Evolutionary conservation across 768 basidiomycete genomes (phyloP), one percentile per base, ranked within the genome.

Genomic region (Boletales sp.): DNA sequence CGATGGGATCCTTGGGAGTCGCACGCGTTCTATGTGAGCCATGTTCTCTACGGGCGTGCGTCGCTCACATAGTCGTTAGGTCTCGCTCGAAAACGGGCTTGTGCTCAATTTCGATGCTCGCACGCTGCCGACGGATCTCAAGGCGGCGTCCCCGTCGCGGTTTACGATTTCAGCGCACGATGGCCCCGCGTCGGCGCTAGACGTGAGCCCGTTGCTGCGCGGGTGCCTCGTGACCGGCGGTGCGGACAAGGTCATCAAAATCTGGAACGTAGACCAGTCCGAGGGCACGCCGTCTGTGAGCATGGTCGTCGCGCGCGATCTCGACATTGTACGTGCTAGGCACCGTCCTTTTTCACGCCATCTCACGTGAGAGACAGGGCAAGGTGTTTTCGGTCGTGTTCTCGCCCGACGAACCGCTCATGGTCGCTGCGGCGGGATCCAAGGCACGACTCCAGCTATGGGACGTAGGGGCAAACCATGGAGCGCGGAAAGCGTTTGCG

Each of bases 1-100:
- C 72, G 85, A 55, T 99, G 96, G 95, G 95, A 99, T 70, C 94
- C 94, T 44, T 96, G 91, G 90, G 90, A 95, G 48, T 77, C 78
- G 6, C 80, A 85, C 54, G 80, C 81, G 2, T 95, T 96, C 73
- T 96, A 90, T 62, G 94, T 94, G 56, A 55, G 87, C 68, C 5
- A 31, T 44, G 46, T 38, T 51, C 8, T n/a, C 15, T 37, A 18
- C 43, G 28, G 9, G 34, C 12, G 14, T 15, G 37, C 21, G 2
- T 17, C 32, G 17, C 56, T 51, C 48, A 51, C 18, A 45, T 44
- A 2, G 47, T n/a, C 21, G 5, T 5, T 47, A 96, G 92, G 92
- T 96, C 21, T 89, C 94, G 1, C 77, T 97, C 18, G 95, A 98
- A 71, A 96, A 96, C 59, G 96, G 96, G 13, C 74, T 93, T 6